Evolutionary conservation across 2,329 filamentous ascomycete genomes (phyloP).

Genomic region (Colletotrichum musae): DNA sequence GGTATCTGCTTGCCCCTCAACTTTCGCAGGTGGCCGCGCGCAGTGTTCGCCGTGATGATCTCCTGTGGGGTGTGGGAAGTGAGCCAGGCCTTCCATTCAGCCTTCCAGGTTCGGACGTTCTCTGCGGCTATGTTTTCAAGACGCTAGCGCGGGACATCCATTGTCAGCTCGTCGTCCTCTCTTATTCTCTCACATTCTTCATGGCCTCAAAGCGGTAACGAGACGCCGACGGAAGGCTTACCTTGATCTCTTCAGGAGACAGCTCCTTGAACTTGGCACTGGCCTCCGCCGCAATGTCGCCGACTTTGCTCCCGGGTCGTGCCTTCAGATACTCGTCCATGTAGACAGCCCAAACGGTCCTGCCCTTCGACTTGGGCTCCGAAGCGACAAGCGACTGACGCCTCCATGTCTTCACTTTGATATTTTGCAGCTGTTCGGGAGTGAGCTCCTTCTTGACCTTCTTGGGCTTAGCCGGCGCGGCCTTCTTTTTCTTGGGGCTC

Average conservation of each 20-base stretch:
- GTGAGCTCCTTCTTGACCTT: slow-evolving; percentile 45
- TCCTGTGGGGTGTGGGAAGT: slow-evolving; percentile 55
- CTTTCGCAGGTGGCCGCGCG: slow-evolving; percentile 60
- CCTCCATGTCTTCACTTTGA: slow-evolving; percentile 55
- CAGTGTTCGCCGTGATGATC: slow-evolving; percentile 62
- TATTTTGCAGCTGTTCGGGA: slow-evolving; percentile 55
- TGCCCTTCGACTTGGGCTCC: slow-evolving; percentile 53
- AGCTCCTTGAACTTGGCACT: slow-evolving; percentile 56
- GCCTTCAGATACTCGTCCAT: slow-evolving; percentile 42
- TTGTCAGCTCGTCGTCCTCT: background rate
- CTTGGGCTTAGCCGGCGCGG: slow-evolving; percentile 44
- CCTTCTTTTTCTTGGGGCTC: slow-evolving; percentile 42
- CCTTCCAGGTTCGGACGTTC: slow-evolving; percentile 60
- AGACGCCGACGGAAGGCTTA: slow-evolving; percentile 49
- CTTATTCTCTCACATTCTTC: no score
- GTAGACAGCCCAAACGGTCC: slow-evolving; percentile 9
- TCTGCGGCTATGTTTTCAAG: slow-evolving; percentile 51
- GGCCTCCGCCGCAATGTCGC: no score
- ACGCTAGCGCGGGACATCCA: slow-evolving; percentile 46
- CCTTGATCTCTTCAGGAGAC: slow-evolving; percentile 58
- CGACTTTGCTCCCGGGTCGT: no score
- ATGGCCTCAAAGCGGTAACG: no score
- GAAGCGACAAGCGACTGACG: slow-evolving; percentile 55
- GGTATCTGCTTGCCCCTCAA: slow-evolving; percentile 44
- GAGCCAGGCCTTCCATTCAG: slow-evolving; percentile 63